Base-by-base conservation (phyloP, 257 asterid species). In the Solanum megistacrolobum region DNA sequence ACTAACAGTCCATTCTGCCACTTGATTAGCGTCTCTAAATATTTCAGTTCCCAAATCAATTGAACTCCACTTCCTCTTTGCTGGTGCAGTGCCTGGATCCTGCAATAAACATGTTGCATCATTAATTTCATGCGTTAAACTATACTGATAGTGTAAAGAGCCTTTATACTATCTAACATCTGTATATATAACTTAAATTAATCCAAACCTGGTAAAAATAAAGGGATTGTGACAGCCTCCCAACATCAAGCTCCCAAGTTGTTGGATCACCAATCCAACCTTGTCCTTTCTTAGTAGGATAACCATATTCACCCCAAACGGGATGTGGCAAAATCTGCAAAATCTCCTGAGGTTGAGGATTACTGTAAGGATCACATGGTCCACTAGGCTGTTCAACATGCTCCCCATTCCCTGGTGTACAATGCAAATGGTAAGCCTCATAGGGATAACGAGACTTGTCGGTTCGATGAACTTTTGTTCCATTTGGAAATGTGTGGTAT, bases 311-410 rank as follows among this genome's bases (percentile, higher is more conserved):
- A 5, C 94, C 98, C 98, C 98, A 95, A 72, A 92, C 98, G 13
- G 96, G 94, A 71, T 96, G 98, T 11, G 98, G 98, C 88, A 94
- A 84, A 75, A 94, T 91, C 90, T 96, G 98, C 90, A 96, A 27
- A 52, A 96, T 96, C 93, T 96, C 98, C 83, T 94, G 98, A 72
- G 98, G 92, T 75, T 94, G 98, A 78, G 98, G 98, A 89, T 96
- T 96, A 55, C 98, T 96, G 23, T 87, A 96, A 2, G 98, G 96
- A 66, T 96, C 98, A 89, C 98, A 96, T 88, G 90, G 14, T 4
- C 7, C 76, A 79, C 91, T 87, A 43, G 98, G 98, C 35, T 60
- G 83, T 87, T 96, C 98, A 21, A 85, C 69, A 38, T 90, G 88
- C 46, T 88, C 85, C 0, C 91, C 95, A 36, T 94, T 94, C 21